A percentile compares a stretch with the other conserved stretches of the same genome.
Conservation (phyloP, 257 asterid species). For the Anisodus acutangulus region DNA sequence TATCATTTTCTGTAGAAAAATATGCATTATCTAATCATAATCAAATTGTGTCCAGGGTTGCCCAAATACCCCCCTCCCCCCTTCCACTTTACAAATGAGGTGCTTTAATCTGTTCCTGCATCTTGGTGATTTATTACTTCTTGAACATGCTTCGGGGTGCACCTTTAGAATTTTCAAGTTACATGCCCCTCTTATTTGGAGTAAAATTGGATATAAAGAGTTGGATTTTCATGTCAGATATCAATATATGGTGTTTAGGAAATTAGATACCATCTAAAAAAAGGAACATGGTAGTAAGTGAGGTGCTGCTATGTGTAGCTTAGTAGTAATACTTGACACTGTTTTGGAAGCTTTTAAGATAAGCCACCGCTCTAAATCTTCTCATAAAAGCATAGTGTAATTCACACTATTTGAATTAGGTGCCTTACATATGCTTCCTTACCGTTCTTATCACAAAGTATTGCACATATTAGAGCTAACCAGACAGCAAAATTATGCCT, state of each 20-base stretch:
- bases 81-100: background rate
- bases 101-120: background rate
- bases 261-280: background rate
- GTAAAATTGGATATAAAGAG: background rate
- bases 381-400: background rate
- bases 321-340: background rate
- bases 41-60: background rate
- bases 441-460: background rate
- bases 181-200: too few relatives aligned
- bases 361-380: background rate
- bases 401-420: background rate
- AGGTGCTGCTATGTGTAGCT: background rate
- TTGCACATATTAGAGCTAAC: background rate
- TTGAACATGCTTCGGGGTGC: background rate
- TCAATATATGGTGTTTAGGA: background rate
- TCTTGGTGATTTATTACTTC: slow-evolving; percentile 8
- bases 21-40: background rate
- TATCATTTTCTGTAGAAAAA: background rate
- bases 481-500: background rate
- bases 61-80: background rate
- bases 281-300: background rate
- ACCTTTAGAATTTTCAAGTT: background rate
- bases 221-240: background rate
- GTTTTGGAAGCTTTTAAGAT: background rate
- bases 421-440: background rate